phyloP scores from a whole-genome alignment of 2,329 filamentous ascomycete species.

The Colletotrichum sidae region DNA sequence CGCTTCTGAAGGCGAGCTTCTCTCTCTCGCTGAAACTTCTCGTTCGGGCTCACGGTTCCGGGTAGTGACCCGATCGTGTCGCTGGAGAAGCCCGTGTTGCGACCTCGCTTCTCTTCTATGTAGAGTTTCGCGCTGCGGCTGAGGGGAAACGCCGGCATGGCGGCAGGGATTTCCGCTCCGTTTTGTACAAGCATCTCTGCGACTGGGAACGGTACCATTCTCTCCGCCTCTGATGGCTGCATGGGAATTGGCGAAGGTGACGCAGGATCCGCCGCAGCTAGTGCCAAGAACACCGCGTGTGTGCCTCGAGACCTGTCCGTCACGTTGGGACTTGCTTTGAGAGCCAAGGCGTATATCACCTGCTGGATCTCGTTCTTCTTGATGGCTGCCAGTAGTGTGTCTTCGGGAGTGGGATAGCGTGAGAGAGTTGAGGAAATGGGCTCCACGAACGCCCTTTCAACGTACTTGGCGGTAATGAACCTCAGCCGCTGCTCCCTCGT shows the following conservation, averaged over 20 bases:
- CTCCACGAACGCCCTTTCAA: slow-evolving; percentile 84
- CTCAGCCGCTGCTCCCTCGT: slow-evolving; percentile 90
- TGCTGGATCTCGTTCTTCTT: slow-evolving; percentile 97
- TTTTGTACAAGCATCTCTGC: slow-evolving; percentile 95
- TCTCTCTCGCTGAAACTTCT: slow-evolving; percentile 70
- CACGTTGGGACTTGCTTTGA: slow-evolving; percentile 88
- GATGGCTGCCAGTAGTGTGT: slow-evolving; percentile 89
- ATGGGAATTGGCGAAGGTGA: slow-evolving; percentile 68
- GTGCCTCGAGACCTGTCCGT: slow-evolving; percentile 88
- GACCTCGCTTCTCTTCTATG: slow-evolving; percentile 79
- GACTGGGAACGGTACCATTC: slow-evolving; percentile 80
- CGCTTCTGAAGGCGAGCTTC: slow-evolving; percentile 81
- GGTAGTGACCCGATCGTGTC: slow-evolving; percentile 75
- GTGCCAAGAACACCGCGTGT: slow-evolving; percentile 88
- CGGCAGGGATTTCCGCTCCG: slow-evolving; percentile 84
- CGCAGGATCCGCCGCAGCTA: slow-evolving; percentile 92
- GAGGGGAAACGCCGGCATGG: slow-evolving; percentile 84
- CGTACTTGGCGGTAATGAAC: slow-evolving; percentile 96
- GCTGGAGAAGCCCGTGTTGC: slow-evolving; percentile 57
- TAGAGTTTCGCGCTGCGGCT: slow-evolving; percentile 85
- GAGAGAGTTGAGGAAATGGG: slow-evolving; percentile 81
- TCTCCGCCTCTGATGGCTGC: slow-evolving; percentile 57
- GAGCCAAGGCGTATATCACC: slow-evolving; percentile 88
- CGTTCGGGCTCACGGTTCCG: slow-evolving; percentile 52
- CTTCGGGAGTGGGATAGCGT: slow-evolving; percentile 82